Evolutionary conservation across 257 asterid genomes (phyloP).

Genomic region (Ballota nigra): DNA sequence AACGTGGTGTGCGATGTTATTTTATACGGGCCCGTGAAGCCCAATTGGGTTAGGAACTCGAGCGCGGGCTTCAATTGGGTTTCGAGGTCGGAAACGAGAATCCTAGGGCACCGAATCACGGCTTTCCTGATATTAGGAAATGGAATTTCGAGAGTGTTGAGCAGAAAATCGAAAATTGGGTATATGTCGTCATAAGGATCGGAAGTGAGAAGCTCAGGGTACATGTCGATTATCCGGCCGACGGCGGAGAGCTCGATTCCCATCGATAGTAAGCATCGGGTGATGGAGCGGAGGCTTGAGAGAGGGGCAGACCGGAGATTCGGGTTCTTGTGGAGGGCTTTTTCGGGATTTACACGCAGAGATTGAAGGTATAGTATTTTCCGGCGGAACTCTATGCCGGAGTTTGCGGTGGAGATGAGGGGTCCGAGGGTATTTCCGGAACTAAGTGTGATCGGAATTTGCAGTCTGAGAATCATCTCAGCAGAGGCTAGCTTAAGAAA

Average conservation of each 20-base stretch:
- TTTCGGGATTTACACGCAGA: constrained; percentile 49
- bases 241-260: constrained; percentile 58
- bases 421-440: constrained; percentile 7
- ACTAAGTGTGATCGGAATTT: constrained; percentile 21
- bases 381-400: constrained; percentile 62
- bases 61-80: constrained; percentile 63
- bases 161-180: constrained; percentile 62
- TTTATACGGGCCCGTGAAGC: constrained; percentile 49
- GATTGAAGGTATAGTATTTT: constrained; percentile 58
- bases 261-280: constrained; percentile 64
- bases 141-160: constrained; percentile 52
- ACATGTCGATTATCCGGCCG: constrained; percentile 82
- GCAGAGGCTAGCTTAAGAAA: not conserved
- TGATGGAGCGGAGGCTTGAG: constrained; percentile 53
- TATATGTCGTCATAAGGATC: constrained; percentile 61
- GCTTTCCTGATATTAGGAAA: constrained; percentile 49
- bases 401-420: constrained; percentile 34
- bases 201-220: constrained; percentile 69
- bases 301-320: constrained; percentile 61
- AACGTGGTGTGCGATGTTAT: constrained; percentile 62
- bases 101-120: constrained; percentile 67
- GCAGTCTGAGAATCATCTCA: constrained; percentile 48
- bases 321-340: constrained; percentile 70
- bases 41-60: constrained; percentile 51
- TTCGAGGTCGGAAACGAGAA: constrained; percentile 51